Evolutionary conservation across 1,139 yeast species (phyloP).

Genomic region (Yamadazyma sp.): DNA sequence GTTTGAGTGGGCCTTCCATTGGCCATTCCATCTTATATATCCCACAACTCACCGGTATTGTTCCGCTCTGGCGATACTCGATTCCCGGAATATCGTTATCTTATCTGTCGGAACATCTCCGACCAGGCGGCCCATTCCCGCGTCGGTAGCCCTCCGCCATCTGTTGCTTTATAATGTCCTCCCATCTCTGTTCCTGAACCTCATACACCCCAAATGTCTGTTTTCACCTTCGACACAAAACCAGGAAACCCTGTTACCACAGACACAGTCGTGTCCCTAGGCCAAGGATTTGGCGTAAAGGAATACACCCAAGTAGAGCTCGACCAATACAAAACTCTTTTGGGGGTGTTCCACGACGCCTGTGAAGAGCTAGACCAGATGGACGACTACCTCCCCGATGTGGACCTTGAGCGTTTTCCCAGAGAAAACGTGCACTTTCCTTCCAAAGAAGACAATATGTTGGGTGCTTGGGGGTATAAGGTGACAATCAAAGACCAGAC

Average conservation of each 20-base stretch:
- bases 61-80: too few relatives aligned
- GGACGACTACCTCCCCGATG: constrained; percentile 17
- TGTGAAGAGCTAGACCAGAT: constrained; percentile 18
- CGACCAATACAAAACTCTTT: constrained; percentile 16
- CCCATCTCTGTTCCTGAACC: not conserved
- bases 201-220: constrained; percentile 9
- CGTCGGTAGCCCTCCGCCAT: not conserved
- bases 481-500: constrained; percentile 6
- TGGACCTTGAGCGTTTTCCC: constrained; percentile 29
- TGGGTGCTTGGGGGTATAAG: constrained; percentile 16
- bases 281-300: constrained; percentile 14
- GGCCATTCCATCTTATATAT: too few relatives aligned
- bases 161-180: not conserved
- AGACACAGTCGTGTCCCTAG: constrained; percentile 11
- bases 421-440: constrained; percentile 24
- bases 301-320: constrained; percentile 12
- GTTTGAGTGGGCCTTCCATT: too few relatives aligned
- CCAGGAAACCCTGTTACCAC: constrained; percentile 17
- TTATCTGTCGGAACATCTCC: not conserved
- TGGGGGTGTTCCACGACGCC: constrained; percentile 21
- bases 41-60: too few relatives aligned
- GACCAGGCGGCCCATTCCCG: not conserved
- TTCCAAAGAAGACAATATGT: constrained; percentile 17
- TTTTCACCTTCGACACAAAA: constrained; percentile 14
- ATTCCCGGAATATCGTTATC: not conserved